phyloP scores from a whole-genome alignment of 192 early-diverging fungal genomes.

The Neocallimastix lanati region DNA sequence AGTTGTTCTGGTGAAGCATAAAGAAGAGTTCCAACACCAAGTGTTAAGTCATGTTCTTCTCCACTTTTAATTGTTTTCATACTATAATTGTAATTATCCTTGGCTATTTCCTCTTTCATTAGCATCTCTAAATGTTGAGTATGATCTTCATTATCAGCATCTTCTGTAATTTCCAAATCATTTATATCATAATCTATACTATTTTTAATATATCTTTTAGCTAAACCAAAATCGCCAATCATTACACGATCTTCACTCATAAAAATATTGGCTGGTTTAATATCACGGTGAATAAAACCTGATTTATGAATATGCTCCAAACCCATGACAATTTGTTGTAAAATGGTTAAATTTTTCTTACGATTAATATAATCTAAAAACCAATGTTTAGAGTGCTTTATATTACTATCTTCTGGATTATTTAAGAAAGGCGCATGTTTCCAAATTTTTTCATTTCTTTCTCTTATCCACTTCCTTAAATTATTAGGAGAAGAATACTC shows the following conservation, averaged over 20 bases:
- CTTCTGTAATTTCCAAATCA: not conserved
- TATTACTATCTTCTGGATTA: not conserved
- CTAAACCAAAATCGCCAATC: not conserved
- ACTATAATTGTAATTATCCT: not conserved
- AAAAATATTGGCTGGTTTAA: slow-evolving; percentile 52
- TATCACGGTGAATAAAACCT: slow-evolving; percentile 55
- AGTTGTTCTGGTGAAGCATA: slow-evolving; percentile 8
- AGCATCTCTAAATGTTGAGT: not conserved
- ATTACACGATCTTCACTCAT: not conserved
- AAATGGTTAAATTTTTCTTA: not conserved
- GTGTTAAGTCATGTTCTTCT: not conserved
- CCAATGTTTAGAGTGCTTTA: not conserved
- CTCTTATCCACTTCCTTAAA: not conserved
- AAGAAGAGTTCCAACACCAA: slow-evolving; percentile 2
- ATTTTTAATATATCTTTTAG: not conserved
- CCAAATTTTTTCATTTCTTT: not conserved
- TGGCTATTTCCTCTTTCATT: not conserved
- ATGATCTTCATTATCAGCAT: not conserved
- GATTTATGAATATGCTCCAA: slow-evolving; percentile 52
- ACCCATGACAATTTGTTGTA: slow-evolving; percentile 12
- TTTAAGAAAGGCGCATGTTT: not conserved
- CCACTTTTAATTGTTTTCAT: not conserved
- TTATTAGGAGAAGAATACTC: not conserved
- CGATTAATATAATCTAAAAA: not conserved
- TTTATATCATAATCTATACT: not conserved